phyloP scores from a whole-genome alignment of 106 monocot genomes.

The Acanthochlamys bracteata region DNA sequence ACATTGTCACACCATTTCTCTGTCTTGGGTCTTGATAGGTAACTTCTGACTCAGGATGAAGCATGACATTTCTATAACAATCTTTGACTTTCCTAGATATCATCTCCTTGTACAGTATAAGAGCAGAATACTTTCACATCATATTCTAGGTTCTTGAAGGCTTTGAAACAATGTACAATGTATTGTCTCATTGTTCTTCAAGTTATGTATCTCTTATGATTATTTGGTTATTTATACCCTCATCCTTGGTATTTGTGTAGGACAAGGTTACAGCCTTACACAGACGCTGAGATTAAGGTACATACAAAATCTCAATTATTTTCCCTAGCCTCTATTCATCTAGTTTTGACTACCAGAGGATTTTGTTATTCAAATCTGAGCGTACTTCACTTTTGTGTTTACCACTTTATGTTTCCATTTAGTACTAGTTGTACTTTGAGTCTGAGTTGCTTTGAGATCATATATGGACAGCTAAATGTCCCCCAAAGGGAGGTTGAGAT shows the following conservation, averaged over 20 bases:
- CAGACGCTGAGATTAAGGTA: slow-evolving; percentile 82
- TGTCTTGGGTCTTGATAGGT: slow-evolving; percentile 91
- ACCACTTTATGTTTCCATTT: too few relatives aligned
- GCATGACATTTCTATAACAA: background rate
- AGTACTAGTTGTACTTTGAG: too few relatives aligned
- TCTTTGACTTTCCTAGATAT: background rate
- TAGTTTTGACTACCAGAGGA: too few relatives aligned
- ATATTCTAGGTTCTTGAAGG: background rate
- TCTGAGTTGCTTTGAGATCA: too few relatives aligned
- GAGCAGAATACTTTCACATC: background rate
- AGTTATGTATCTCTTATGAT: background rate
- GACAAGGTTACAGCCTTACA: slow-evolving; percentile 43
- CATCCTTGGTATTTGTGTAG: slow-evolving; percentile 18
- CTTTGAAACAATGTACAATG: background rate
- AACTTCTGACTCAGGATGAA: background rate
- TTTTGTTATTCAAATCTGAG: too few relatives aligned
- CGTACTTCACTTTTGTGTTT: too few relatives aligned
- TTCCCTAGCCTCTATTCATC: background rate
- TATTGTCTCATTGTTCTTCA: background rate
- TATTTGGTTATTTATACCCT: background rate
- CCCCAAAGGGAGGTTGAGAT: too few relatives aligned
- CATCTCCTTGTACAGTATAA: background rate
- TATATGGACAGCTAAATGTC: too few relatives aligned
- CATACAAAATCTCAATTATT: background rate
- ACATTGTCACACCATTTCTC: slow-evolving; percentile 85